Evolutionary conservation across 257 asterid genomes (phyloP).

Genomic region (Lantana camara): DNA sequence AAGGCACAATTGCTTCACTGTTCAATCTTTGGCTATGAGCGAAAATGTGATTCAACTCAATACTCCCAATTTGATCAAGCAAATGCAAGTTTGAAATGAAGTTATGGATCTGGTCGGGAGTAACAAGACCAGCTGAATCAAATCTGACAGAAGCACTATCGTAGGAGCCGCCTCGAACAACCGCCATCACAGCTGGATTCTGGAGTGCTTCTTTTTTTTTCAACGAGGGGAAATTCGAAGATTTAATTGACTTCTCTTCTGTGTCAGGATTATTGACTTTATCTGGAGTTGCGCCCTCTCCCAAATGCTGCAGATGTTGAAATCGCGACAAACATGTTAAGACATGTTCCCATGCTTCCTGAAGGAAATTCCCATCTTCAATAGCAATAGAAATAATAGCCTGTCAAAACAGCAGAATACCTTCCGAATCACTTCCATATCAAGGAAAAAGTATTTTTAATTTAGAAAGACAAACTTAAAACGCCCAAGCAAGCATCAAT

Average conservation of each 20-base stretch:
- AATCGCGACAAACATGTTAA: conserved; percentile 69
- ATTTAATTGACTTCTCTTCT: conserved; percentile 38
- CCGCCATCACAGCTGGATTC: conserved; percentile 67
- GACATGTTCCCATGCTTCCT: conserved; percentile 74
- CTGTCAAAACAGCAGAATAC: conserved; percentile 36
- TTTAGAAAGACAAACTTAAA: background rate
- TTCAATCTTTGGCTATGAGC: conserved; percentile 80
- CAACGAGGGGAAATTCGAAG: conserved; percentile 47
- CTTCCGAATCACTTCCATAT: background rate
- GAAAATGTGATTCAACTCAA: conserved; percentile 69
- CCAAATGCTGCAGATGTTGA: conserved; percentile 72
- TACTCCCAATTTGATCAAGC: conserved; percentile 72
- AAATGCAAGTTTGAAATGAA: conserved; percentile 63
- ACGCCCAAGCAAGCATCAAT: background rate
- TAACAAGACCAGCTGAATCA: conserved; percentile 55
- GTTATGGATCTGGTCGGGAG: conserved; percentile 68
- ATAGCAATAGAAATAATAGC: conserved; percentile 69
- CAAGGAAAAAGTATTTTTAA: background rate
- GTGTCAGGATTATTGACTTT: conserved; percentile 40
- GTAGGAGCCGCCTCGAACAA: conserved; percentile 73
- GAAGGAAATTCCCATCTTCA: conserved; percentile 69
- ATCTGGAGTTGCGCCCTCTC: conserved; percentile 68
- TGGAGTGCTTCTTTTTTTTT: conserved; percentile 69
- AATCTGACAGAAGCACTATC: conserved; percentile 57
- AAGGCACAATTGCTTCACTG: conserved; percentile 72